A percentile compares a stretch with the other conserved stretches of the same genome.
phyloP scores from a whole-genome alignment of 352 stramenopile genomes.

The Globisporangium echinulatum region DNA sequence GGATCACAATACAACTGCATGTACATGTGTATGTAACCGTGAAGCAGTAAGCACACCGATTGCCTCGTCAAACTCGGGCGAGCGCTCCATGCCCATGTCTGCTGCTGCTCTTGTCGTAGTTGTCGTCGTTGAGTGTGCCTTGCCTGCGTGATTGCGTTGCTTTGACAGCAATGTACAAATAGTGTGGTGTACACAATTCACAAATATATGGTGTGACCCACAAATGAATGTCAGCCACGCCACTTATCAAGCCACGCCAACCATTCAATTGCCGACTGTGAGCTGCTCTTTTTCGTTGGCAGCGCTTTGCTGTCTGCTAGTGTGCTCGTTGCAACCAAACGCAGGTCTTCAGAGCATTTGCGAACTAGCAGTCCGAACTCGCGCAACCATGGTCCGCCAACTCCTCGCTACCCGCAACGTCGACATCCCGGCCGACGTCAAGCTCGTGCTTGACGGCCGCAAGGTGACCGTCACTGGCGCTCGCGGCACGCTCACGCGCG shows the following conservation, averaged over 20 bases:
- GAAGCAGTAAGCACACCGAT: slow-evolving; percentile 1
- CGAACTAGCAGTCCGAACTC: slow-evolving; percentile 52
- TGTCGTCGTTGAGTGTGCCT: background rate
- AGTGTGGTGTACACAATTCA: background rate
- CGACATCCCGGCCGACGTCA: slow-evolving; percentile 92
- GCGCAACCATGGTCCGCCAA: slow-evolving; percentile 62
- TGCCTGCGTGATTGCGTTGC: background rate
- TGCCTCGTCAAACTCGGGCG: slow-evolving; percentile 15
- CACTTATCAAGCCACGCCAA: too few species aligned
- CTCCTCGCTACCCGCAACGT: slow-evolving; percentile 92
- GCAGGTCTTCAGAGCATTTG: slow-evolving; percentile 29
- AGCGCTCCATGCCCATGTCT: background rate
- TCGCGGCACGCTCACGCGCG: slow-evolving; percentile 90
- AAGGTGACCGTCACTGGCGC: slow-evolving; percentile 95
- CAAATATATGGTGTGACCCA: background rate
- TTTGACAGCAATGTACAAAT: background rate
- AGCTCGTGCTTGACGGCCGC: slow-evolving; percentile 92
- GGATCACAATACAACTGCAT: background rate
- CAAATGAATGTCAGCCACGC: too few species aligned
- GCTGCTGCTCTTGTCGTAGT: background rate
- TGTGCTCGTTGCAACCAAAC: too few species aligned
- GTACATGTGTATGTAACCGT: too few species aligned
- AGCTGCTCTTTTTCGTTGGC: too few species aligned
- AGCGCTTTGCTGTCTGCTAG: too few species aligned
- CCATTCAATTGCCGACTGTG: too few species aligned